Percentiles rank a stretch among this genome's conserved stretches.
Conservation (phyloP, 163 green algal genomes). For the Coccomyxa subellipsoidea region DNA sequence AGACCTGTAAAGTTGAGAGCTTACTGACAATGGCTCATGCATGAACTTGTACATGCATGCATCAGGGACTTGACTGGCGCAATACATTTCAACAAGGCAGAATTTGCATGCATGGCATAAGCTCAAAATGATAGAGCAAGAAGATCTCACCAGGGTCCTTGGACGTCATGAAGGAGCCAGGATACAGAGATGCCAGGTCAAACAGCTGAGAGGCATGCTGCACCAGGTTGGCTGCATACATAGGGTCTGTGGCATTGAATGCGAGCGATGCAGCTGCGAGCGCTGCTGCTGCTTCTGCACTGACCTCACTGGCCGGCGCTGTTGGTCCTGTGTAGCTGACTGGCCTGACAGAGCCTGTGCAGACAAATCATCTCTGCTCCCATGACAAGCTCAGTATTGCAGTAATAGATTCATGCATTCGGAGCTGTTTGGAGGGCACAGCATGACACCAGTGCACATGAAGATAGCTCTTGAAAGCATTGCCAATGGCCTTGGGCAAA, state of each 20-base stretch:
- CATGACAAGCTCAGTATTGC: too few species aligned
- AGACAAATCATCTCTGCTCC: too few species aligned
- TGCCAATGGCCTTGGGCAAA: too few species aligned
- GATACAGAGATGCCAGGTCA: slow-evolving; percentile 14
- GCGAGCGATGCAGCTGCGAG: slow-evolving; percentile 25
- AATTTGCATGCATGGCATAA: not conserved
- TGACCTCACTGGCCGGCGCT: slow-evolving; percentile 25
- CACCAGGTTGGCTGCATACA: slow-evolving; percentile 18
- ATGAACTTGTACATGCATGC: too few species aligned
- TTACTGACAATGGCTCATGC: too few species aligned
- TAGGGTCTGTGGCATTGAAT: slow-evolving; percentile 4
- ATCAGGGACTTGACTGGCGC: too few species aligned
- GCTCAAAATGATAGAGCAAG: not conserved
- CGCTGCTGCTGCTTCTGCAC: slow-evolving; percentile 24
- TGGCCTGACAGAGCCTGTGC: not conserved
- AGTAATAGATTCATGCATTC: too few species aligned
- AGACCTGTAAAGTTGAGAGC: not conserved
- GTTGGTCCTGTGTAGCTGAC: slow-evolving; percentile 15
- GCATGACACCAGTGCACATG: too few species aligned
- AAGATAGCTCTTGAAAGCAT: too few species aligned
- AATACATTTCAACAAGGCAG: too few species aligned
- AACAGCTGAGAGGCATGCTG: slow-evolving; percentile 28
- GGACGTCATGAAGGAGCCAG: slow-evolving; percentile 16
- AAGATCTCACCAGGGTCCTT: not conserved
- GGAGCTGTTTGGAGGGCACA: too few species aligned